phyloP scores from a whole-genome alignment of 2,329 filamentous ascomycete genomes.

The Aspergillus udagawae region DNA sequence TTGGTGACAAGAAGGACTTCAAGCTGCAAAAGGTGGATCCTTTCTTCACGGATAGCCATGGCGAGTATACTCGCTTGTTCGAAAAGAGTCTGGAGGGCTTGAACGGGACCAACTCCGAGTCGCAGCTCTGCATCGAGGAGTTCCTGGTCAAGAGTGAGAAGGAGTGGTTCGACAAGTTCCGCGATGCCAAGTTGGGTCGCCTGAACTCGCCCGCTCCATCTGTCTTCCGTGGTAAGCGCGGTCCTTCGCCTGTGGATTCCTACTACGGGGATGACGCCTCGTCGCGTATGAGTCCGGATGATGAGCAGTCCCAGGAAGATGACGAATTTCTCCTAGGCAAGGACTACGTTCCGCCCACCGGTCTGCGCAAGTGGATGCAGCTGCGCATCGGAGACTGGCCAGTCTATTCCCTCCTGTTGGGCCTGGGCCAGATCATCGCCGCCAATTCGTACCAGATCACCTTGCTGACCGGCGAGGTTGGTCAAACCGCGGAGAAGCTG shows the following conservation, averaged over 20 bases:
- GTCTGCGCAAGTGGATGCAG: constrained; percentile 51
- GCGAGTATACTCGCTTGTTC: constrained; percentile 57
- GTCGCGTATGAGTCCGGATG: constrained; percentile 23
- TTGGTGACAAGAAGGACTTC: constrained; percentile 58
- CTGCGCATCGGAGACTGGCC: constrained; percentile 59
- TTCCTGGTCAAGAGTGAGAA: constrained; percentile 64
- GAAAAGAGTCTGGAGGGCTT: constrained; percentile 53
- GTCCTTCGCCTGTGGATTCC: constrained; percentile 33
- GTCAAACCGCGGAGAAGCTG: constrained; percentile 54
- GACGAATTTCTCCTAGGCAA: constrained; percentile 54
- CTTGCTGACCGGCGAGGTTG: constrained; percentile 60
- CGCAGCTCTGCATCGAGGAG: constrained; percentile 59
- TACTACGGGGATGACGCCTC: constrained; percentile 35
- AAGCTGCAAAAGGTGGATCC: constrained; percentile 63
- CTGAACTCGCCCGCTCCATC: constrained; percentile 35
- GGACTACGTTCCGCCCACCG: constrained; percentile 54
- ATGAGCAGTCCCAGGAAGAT: constrained; percentile 36
- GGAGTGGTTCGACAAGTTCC: constrained; percentile 58
- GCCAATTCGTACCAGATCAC: constrained; percentile 66
- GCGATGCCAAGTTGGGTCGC: constrained; percentile 54
- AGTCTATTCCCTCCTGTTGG: constrained; percentile 58
- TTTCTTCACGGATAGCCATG: constrained; percentile 61
- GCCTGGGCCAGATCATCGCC: constrained; percentile 59
- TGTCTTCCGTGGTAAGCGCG: constrained; percentile 24
- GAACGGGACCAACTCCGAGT: constrained; percentile 53